These are phyloP conservation scores for Lentinus brumalis DNA, from an alignment of 768 basidiomycete species.

Conservation along the genomic window DNA sequence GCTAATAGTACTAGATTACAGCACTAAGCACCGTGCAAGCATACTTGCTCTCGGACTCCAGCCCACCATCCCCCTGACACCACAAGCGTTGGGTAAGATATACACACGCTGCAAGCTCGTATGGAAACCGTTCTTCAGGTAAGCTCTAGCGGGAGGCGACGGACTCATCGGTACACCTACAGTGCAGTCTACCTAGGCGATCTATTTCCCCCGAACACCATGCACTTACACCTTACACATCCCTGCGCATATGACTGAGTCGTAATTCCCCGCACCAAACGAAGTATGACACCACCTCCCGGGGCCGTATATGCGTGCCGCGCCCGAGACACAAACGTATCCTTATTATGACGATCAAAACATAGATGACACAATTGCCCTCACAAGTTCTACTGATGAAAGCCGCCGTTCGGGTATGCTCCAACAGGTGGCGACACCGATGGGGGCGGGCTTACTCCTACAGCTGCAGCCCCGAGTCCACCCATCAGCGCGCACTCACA, in stretches of 20 bases:
- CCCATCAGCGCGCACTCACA: slow-evolving; percentile 73
- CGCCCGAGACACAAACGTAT: not conserved
- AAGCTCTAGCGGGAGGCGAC: too few relatives aligned
- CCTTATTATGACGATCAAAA: not conserved
- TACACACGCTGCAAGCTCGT: not conserved
- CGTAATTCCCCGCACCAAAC: too few relatives aligned
- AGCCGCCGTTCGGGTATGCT: not conserved
- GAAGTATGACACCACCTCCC: too few relatives aligned
- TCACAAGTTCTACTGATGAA: not conserved
- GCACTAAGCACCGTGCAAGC: slow-evolving; percentile 7
- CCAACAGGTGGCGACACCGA: not conserved
- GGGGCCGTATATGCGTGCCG: too few relatives aligned
- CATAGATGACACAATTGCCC: not conserved
- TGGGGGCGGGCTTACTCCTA: not conserved
- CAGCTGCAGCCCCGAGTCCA: not conserved
- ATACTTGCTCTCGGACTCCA: not conserved
- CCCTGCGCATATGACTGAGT: too few relatives aligned
- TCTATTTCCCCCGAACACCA: too few relatives aligned
- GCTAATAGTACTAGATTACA: slow-evolving; percentile 19
- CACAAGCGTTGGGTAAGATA: not conserved
- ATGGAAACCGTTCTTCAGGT: too few relatives aligned
- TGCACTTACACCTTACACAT: too few relatives aligned
- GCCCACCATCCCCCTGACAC: not conserved
- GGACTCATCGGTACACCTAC: too few relatives aligned
- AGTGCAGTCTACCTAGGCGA: too few relatives aligned